phyloP scores from a whole-genome alignment of 2,329 filamentous ascomycete genomes.

The Calonectria hongkongensis region DNA sequence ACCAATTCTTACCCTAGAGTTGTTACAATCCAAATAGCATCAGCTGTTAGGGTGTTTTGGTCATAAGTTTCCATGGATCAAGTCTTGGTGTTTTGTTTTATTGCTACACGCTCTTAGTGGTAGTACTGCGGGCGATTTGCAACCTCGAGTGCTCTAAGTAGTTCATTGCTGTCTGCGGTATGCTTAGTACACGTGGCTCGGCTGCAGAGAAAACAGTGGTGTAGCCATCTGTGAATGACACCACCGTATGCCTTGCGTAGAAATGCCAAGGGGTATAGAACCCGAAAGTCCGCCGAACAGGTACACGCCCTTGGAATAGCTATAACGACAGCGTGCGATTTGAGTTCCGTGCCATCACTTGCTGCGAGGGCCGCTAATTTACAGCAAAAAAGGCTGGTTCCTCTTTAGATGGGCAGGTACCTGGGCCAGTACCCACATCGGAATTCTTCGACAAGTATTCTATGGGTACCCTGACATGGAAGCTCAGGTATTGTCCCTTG shows the following conservation, averaged over 20 bases:
- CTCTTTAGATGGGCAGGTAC: conserved; percentile 14
- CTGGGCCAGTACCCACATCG: neutral
- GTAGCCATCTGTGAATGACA: neutral
- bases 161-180: neutral
- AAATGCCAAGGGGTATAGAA: neutral
- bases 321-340: neutral
- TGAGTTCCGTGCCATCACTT: neutral
- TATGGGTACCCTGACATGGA: neutral
- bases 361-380: neutral
- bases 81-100: too few species aligned
- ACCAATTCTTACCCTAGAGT: neutral
- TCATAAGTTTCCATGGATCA: neutral
- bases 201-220: neutral
- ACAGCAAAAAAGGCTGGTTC: neutral
- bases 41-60: neutral
- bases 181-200: neutral
- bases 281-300: neutral
- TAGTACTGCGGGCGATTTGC: neutral
- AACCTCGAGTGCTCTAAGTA: neutral
- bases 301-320: neutral
- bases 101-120: neutral
- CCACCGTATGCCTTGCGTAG: neutral
- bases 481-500: neutral
- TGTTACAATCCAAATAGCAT: neutral
- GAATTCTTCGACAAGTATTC: neutral